Conservation (phyloP, 352 stramenopile species). For the Pythium guiyangense region DNA sequence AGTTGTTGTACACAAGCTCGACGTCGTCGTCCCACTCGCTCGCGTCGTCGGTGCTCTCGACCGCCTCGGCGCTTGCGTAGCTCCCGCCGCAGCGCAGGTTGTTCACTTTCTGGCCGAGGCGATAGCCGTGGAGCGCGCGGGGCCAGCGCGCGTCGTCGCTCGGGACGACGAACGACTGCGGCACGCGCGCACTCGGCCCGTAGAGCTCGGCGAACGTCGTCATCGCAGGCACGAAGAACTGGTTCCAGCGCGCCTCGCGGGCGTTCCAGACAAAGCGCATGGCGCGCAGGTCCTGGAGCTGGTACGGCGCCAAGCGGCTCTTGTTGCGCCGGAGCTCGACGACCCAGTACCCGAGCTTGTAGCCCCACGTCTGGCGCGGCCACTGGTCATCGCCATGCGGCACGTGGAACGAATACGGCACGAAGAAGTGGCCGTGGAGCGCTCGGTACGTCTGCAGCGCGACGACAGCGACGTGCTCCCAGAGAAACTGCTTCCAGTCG, state of each 20-base stretch:
- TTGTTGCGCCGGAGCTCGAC: slow-evolving; percentile 28
- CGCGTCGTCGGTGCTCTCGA: too few species aligned
- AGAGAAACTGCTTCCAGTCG: slow-evolving; percentile 31
- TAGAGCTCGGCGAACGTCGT: slow-evolving; percentile 25
- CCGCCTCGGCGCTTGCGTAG: too few species aligned
- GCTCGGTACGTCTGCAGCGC: slow-evolving; percentile 21
- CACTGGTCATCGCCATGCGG: slow-evolving; percentile 17
- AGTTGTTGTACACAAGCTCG: slow-evolving; percentile 39
- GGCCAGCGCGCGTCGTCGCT: slow-evolving; percentile 22
- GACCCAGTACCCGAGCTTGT: slow-evolving; percentile 39
- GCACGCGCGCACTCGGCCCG: slow-evolving; percentile 18
- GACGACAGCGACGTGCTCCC: slow-evolving; percentile 25
- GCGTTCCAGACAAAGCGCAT: slow-evolving; percentile 34
- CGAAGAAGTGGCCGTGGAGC: slow-evolving; percentile 26
- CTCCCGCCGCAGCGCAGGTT: slow-evolving; percentile 29
- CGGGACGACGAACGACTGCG: slow-evolving; percentile 36
- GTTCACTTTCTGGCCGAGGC: slow-evolving; percentile 39
- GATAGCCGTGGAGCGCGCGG: slow-evolving; percentile 24
- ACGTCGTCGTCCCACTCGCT: slow-evolving; percentile 26
- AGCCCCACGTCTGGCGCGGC: slow-evolving; percentile 30
- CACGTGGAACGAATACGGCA: slow-evolving; percentile 29
- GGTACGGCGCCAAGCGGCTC: slow-evolving; percentile 22
- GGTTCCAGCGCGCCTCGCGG: slow-evolving; percentile 29
- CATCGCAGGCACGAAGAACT: slow-evolving; percentile 31
- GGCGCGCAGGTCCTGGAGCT: slow-evolving; percentile 24